Evolutionary conservation across 495 filamentous ascomycete species (phyloP).

Genomic region (Penicillium roqueforti): DNA sequence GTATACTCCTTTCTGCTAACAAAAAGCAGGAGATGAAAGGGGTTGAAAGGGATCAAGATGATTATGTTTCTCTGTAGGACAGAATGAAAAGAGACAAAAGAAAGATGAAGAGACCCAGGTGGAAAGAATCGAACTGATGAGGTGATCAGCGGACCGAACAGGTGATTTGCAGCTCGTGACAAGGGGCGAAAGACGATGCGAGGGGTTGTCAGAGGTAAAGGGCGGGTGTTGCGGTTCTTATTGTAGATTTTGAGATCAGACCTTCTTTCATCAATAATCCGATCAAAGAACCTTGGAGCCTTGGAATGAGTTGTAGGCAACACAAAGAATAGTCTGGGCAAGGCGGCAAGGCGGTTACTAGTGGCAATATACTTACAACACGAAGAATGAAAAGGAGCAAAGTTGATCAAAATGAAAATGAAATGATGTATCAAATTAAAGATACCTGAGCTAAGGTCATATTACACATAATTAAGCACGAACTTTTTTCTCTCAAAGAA

Average conservation of each 20-base stretch:
- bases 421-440: slow-evolving; percentile 20
- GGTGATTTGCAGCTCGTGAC: slow-evolving; percentile 28
- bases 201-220: background rate
- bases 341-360: slow-evolving; percentile 1
- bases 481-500: slow-evolving; percentile 20
- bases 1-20: background rate
- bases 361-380: background rate
- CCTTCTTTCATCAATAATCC: background rate
- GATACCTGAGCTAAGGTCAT: slow-evolving; percentile 16
- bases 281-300: no score
- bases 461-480: slow-evolving; percentile 17
- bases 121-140: slow-evolving; percentile 19
- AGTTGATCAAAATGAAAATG: slow-evolving; percentile 3
- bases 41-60: background rate
- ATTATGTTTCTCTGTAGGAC: background rate
- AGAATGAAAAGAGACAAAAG: background rate
- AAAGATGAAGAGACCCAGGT: background rate
- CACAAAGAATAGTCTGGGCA: slow-evolving; percentile 6
- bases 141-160: slow-evolving; percentile 28
- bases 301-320: no score
- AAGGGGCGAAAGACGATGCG: slow-evolving; percentile 2
- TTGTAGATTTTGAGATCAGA: background rate
- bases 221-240: background rate
- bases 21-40: background rate
- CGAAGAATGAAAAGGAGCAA: background rate